Percentiles rank a stretch among this genome's conserved stretches.
Evolutionary conservation across 345 rosid genomes (phyloP).

Genomic region (Ceriops decandra): DNA sequence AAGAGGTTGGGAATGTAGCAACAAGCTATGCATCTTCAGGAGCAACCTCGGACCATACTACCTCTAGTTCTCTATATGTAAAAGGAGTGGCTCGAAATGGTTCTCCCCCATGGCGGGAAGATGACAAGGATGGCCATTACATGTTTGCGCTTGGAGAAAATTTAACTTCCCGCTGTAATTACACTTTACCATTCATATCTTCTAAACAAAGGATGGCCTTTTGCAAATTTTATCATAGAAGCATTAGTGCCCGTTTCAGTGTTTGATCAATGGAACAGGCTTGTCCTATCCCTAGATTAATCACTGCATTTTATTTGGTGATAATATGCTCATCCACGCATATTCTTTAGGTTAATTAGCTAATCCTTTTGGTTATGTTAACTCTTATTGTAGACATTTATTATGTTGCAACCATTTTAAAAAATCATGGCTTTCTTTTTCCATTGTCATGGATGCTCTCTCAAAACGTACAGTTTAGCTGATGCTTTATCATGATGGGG

Average conservation of each 20-base stretch:
- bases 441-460: neutral
- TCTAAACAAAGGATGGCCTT: neutral
- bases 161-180: conserved; percentile 93
- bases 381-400: neutral
- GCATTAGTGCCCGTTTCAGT: too few species aligned
- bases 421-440: too few species aligned
- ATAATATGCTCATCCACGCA: too few species aligned
- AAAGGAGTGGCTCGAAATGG: conserved; percentile 65
- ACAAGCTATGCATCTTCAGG: conserved; percentile 78
- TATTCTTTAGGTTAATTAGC: too few species aligned
- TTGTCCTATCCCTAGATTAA: too few species aligned
- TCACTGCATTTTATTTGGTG: too few species aligned
- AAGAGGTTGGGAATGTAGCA: conserved; percentile 78
- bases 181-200: conserved; percentile 41
- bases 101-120: conserved; percentile 89
- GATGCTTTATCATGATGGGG: neutral
- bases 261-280: too few species aligned
- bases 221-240: too few species aligned
- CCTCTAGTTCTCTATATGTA: conserved; percentile 36
- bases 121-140: conserved; percentile 98
- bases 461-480: neutral
- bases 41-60: conserved; percentile 52
- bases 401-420: neutral
- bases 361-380: neutral
- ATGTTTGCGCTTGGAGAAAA: conserved; percentile 92